phyloP scores from a whole-genome alignment of 306 rosid genomes.

The Amphicarpaea edgeworthii region DNA sequence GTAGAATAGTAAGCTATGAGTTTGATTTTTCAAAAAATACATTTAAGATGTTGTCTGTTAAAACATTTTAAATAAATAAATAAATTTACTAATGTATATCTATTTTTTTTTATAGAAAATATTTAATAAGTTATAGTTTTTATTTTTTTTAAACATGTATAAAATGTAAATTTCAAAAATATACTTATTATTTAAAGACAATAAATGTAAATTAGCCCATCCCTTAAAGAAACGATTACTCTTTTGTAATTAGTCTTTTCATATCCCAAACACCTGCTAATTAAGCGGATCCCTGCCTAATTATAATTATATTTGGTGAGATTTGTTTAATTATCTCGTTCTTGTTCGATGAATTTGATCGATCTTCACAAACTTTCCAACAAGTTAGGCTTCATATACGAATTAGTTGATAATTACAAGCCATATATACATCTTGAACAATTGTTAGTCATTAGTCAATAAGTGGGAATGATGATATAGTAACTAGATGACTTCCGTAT shows the following conservation, averaged over 20 bases:
- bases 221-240: not conserved
- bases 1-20: not conserved
- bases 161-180: no score
- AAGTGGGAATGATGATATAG: not conserved
- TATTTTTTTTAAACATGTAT: no score
- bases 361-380: not conserved
- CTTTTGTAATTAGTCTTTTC: not conserved
- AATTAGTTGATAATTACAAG: not conserved
- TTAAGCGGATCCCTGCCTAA: not conserved
- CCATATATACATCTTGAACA: not conserved
- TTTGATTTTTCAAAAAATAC: not conserved
- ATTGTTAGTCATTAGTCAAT: not conserved
- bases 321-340: not conserved
- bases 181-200: no score
- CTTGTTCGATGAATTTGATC: not conserved
- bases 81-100: no score
- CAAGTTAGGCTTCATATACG: not conserved
- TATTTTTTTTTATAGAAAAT: no score
- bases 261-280: not conserved
- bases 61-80: not conserved
- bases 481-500: not conserved
- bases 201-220: not conserved
- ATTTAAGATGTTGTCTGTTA: not conserved
- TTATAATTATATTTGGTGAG: conserved; percentile 13
- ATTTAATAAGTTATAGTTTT: no score